Evolutionary conservation across 2,329 filamentous ascomycete species (phyloP).

Genomic region (Pseudogymnoascus sp.): DNA sequence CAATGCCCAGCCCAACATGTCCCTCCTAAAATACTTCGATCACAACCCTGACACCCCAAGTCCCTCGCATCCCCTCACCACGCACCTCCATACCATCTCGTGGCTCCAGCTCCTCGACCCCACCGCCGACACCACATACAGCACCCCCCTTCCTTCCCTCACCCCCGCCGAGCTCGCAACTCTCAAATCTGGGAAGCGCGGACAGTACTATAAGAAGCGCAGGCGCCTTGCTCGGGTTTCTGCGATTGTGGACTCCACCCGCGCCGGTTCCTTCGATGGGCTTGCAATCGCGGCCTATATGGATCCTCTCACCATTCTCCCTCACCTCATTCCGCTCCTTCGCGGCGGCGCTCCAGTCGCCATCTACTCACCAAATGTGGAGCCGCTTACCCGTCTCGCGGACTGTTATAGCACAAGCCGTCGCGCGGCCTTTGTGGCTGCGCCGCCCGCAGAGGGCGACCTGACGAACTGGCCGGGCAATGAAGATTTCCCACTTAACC

Average conservation of each 20-base stretch:
- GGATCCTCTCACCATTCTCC: slow-evolving; percentile 70
- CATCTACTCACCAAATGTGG: slow-evolving; percentile 74
- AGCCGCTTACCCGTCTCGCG: slow-evolving; percentile 68
- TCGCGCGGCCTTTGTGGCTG: slow-evolving; percentile 64
- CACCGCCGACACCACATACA: slow-evolving; percentile 65
- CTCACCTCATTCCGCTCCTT: slow-evolving; percentile 69
- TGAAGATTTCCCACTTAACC: slow-evolving; percentile 80
- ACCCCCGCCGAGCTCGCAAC: slow-evolving; percentile 54
- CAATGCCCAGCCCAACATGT: slow-evolving; percentile 81
- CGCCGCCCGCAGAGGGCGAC: slow-evolving; percentile 39
- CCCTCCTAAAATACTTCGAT: slow-evolving; percentile 80
- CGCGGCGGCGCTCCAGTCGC: slow-evolving; percentile 77
- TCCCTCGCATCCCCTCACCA: slow-evolving; percentile 68
- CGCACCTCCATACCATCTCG: slow-evolving; percentile 73
- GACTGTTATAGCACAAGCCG: slow-evolving; percentile 80
- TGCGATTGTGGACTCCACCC: slow-evolving; percentile 66
- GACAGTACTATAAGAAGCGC: slow-evolving; percentile 82
- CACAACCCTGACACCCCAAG: slow-evolving; percentile 64
- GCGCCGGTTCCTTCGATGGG: slow-evolving; percentile 72
- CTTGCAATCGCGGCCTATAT: slow-evolving; percentile 76
- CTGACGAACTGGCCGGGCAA: slow-evolving; percentile 49
- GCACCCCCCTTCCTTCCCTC: slow-evolving; percentile 53
- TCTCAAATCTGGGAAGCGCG: slow-evolving; percentile 76
- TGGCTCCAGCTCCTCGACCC: slow-evolving; percentile 89
- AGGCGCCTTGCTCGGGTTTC: slow-evolving; percentile 70